Conservation (phyloP, 495 filamentous ascomycete genomes). For the Penicillium simplicissimum region DNA sequence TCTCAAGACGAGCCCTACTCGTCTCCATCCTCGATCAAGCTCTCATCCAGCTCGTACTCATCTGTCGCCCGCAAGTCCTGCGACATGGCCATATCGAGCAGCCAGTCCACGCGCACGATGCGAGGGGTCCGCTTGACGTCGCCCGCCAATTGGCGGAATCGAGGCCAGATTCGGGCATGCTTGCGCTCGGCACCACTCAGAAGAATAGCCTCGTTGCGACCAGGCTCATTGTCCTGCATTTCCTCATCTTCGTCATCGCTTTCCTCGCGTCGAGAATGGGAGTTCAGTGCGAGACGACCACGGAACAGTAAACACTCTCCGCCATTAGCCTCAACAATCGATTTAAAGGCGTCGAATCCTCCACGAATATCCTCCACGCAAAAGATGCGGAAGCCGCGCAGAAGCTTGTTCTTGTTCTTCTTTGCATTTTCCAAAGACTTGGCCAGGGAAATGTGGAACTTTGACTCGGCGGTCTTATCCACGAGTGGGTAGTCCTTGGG, state of each 20-base stretch:
- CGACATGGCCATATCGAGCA: constrained; percentile 83
- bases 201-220: constrained; percentile 73
- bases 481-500: constrained; percentile 62
- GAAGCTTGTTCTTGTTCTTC: constrained; percentile 70
- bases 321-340: constrained; percentile 85
- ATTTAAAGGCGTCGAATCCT: constrained; percentile 77
- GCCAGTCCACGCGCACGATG: constrained; percentile 83
- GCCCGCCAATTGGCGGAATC: constrained; percentile 74
- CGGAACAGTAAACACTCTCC: constrained; percentile 77
- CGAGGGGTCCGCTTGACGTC: constrained; percentile 69
- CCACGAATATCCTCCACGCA: constrained; percentile 76
- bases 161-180: constrained; percentile 75
- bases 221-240: constrained; percentile 55
- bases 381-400: constrained; percentile 73
- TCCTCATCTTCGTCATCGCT: constrained; percentile 48
- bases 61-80: constrained; percentile 69
- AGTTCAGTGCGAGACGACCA: constrained; percentile 62
- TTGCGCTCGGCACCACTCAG: constrained; percentile 62
- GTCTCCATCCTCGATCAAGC: constrained; percentile 30
- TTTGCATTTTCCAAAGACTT: constrained; percentile 68
- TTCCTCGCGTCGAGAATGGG: constrained; percentile 47
- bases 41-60: constrained; percentile 55
- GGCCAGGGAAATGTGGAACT: constrained; percentile 65
- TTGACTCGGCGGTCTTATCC: constrained; percentile 70
- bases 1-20: constrained; percentile 20